Conservation (phyloP, 1,284 basidiomycete genomes). For the Microbotryum violaceum region DNA sequence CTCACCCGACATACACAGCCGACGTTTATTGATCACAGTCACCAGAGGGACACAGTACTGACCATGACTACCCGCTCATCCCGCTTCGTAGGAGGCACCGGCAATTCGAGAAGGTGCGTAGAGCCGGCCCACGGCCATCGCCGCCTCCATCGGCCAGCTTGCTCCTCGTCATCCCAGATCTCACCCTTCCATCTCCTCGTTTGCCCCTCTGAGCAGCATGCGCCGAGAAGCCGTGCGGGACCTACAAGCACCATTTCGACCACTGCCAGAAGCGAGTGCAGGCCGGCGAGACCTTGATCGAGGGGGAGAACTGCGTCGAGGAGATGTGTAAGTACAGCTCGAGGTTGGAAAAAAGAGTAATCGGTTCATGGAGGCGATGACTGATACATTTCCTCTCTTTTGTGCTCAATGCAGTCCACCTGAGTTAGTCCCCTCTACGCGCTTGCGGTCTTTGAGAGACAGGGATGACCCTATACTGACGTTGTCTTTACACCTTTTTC, state of each 20-base stretch:
- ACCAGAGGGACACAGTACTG: not conserved
- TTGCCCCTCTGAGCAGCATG: conserved; percentile 49
- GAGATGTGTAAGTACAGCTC: conserved; percentile 49
- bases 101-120: conserved; percentile 31
- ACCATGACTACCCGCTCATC: not conserved
- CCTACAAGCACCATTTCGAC: conserved; percentile 72
- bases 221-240: conserved; percentile 60
- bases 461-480: no score
- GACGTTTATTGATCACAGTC: accelerated
- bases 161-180: not conserved
- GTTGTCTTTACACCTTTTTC: no score
- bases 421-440: not conserved
- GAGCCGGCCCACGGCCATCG: not conserved
- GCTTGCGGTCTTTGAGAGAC: no score
- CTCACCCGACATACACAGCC: not conserved
- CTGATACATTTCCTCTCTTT: not conserved
- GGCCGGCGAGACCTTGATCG: conserved; percentile 53
- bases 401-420: conserved; percentile 1
- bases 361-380: not conserved
- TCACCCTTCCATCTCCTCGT: not conserved
- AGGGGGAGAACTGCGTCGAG: conserved; percentile 83
- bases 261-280: conserved; percentile 83
- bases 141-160: not conserved
- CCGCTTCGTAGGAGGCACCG: conserved; percentile 10
- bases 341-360: conserved; percentile 42